Evolutionary conservation across 2,329 filamentous ascomycete genomes (phyloP).

Genomic region (Calonectria naviculata): DNA sequence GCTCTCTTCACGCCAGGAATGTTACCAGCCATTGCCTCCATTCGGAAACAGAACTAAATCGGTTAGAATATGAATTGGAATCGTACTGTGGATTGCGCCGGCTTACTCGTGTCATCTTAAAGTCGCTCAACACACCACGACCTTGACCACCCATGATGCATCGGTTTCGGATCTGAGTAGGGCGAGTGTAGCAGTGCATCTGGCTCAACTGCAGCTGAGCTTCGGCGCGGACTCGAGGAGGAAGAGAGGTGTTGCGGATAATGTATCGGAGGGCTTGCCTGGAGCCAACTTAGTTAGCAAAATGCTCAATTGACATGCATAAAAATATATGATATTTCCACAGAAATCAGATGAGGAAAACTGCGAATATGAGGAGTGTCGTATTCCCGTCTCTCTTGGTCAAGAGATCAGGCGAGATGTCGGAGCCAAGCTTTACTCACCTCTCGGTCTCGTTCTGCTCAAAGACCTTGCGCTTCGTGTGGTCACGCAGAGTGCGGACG

Average conservation of each 20-base stretch:
- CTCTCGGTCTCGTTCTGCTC: slow-evolving; percentile 88
- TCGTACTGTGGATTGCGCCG: not conserved
- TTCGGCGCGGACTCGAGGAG: slow-evolving; percentile 84
- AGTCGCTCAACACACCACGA: slow-evolving; percentile 90
- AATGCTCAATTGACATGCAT: not conserved
- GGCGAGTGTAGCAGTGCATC: slow-evolving; percentile 96
- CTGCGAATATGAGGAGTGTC: too few species aligned
- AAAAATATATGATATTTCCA: not conserved
- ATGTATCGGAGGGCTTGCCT: slow-evolving; percentile 96
- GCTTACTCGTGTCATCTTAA: slow-evolving; percentile 90
- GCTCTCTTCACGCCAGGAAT: slow-evolving; percentile 95
- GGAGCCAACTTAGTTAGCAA: slow-evolving; percentile 15
- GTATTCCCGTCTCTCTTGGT: not conserved
- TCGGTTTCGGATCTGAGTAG: slow-evolving; percentile 93
- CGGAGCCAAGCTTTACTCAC: slow-evolving; percentile 58
- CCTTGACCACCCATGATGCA: slow-evolving; percentile 94
- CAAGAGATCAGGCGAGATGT: not conserved
- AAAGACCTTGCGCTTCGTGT: slow-evolving; percentile 96
- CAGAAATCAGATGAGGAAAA: not conserved
- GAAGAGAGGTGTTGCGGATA: slow-evolving; percentile 90
- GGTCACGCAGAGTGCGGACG: slow-evolving; percentile 87
- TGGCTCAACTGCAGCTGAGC: slow-evolving; percentile 93
- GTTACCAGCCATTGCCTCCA: slow-evolving; percentile 86
- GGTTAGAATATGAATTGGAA: slow-evolving; percentile 37
- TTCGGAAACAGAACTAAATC: slow-evolving; percentile 87